Evolutionary conservation across 164 flowering plant species (phyloP).

Genomic region (Hamamelis virginiana): DNA sequence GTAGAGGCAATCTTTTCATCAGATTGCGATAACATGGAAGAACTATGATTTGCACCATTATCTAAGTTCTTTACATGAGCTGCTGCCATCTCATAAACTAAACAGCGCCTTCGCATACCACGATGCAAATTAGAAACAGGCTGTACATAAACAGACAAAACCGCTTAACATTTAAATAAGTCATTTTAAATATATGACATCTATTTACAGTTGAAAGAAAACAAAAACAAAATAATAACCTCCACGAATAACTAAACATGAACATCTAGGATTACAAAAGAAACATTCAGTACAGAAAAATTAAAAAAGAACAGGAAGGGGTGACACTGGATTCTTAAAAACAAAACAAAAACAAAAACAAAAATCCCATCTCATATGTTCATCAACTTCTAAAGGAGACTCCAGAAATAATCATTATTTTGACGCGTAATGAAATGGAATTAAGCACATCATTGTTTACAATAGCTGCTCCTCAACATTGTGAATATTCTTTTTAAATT

Average conservation of each 20-base stretch:
- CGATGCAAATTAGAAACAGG: slow-evolving; percentile 49
- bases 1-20: slow-evolving; percentile 37
- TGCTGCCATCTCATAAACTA: slow-evolving; percentile 69
- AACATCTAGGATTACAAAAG: background rate
- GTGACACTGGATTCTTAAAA: background rate
- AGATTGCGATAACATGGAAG: slow-evolving; percentile 31
- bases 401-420: background rate
- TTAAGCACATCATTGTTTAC: background rate
- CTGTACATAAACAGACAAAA: slow-evolving; percentile 27
- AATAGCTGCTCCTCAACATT: background rate
- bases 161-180: background rate
- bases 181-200: background rate
- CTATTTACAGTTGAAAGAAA: background rate
- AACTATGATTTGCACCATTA: slow-evolving; percentile 35
- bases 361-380: background rate
- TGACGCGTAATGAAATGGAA: background rate
- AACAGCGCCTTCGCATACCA: slow-evolving; percentile 85
- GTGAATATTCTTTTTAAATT: background rate
- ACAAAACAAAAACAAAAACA: no score
- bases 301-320: background rate
- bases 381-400: background rate
- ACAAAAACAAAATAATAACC: background rate
- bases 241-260: background rate
- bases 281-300: background rate
- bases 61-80: slow-evolving; percentile 48